Percentiles rank a stretch among this genome's conserved stretches.
Evolutionary conservation across 139 green algal genomes (phyloP).

Genomic region (Prasinococcaceae sp.): DNA sequence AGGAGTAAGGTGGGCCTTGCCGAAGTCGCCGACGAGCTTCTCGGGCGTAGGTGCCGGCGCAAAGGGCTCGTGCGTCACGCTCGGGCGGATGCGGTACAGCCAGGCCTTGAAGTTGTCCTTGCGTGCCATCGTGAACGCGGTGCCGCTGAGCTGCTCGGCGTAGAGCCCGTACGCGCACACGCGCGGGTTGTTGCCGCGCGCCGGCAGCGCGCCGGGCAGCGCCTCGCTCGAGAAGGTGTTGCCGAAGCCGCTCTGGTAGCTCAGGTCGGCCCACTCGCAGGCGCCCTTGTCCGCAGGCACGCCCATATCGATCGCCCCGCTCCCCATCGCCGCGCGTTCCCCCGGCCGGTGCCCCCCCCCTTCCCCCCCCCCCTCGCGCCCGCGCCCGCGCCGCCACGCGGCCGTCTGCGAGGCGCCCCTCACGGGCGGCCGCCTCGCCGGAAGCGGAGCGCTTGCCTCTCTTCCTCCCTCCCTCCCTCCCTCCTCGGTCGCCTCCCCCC

Average conservation of each 20-base stretch:
- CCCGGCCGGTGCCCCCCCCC: too few relatives aligned
- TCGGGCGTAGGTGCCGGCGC: constrained; percentile 23
- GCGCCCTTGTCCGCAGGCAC: too few relatives aligned
- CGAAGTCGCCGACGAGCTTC: constrained; percentile 47
- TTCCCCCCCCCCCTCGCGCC: too few relatives aligned
- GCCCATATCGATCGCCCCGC: too few relatives aligned
- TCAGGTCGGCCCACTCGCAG: too few relatives aligned
- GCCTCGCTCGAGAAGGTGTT: constrained; percentile 77
- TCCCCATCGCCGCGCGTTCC: too few relatives aligned
- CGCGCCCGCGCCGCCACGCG: too few relatives aligned
- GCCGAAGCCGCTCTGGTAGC: constrained; percentile 29
- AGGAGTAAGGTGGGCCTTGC: constrained; percentile 45
- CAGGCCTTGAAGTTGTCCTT: constrained; percentile 52
- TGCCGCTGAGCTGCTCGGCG: constrained; percentile 80
- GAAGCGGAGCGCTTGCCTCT: too few relatives aligned
- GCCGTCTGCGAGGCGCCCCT: too few relatives aligned
- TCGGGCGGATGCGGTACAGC: constrained; percentile 83
- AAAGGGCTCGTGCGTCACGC: constrained; percentile 68
- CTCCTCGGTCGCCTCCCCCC: too few relatives aligned
- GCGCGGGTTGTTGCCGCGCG: constrained; percentile 73
- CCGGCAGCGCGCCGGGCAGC: constrained; percentile 61
- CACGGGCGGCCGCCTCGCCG: too few relatives aligned
- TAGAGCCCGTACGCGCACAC: constrained; percentile 76
- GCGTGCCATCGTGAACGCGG: constrained; percentile 76
- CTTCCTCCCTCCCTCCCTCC: too few relatives aligned